Evolutionary conservation across 2,329 filamentous ascomycete genomes (phyloP).

Genomic region (Fusarium anguioides): DNA sequence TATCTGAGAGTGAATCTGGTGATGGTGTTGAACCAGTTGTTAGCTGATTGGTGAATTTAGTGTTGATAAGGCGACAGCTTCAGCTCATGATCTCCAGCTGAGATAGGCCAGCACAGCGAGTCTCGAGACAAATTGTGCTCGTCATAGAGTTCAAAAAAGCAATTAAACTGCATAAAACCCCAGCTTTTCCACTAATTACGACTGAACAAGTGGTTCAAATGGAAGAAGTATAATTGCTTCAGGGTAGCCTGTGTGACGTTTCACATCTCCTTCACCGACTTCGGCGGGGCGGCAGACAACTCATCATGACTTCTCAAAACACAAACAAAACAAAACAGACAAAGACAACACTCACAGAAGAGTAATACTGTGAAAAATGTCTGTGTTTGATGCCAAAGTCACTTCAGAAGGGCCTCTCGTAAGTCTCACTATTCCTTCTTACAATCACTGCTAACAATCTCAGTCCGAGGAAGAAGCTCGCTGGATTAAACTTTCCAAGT

Average conservation of each 20-base stretch:
- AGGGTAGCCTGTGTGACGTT: conserved; percentile 35
- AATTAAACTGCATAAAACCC: no score
- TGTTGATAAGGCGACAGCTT: no score
- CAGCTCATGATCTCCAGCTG: no score
- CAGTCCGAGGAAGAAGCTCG: conserved; percentile 64
- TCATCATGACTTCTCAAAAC: conserved; percentile 12
- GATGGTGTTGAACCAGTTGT: not conserved
- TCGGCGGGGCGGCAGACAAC: conserved; percentile 20
- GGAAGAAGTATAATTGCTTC: not conserved
- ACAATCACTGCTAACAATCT: not conserved
- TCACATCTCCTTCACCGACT: conserved; percentile 27
- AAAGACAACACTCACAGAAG: not conserved
- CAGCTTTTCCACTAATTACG: not conserved
- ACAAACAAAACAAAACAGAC: not conserved
- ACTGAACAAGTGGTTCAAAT: not conserved
- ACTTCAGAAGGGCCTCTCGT: conserved; percentile 59
- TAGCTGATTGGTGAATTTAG: no score
- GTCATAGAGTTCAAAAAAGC: no score
- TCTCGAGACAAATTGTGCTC: no score
- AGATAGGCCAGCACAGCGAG: no score
- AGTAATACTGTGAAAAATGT: conserved; percentile 52
- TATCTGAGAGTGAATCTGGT: not conserved
- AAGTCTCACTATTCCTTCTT: conserved; percentile 20
- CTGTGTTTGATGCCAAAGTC: conserved; percentile 56
- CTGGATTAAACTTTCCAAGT: conserved; percentile 72